Base-by-base conservation (phyloP, 2,329 filamentous ascomycete species). In the Elsinoe ampelina region DNA sequence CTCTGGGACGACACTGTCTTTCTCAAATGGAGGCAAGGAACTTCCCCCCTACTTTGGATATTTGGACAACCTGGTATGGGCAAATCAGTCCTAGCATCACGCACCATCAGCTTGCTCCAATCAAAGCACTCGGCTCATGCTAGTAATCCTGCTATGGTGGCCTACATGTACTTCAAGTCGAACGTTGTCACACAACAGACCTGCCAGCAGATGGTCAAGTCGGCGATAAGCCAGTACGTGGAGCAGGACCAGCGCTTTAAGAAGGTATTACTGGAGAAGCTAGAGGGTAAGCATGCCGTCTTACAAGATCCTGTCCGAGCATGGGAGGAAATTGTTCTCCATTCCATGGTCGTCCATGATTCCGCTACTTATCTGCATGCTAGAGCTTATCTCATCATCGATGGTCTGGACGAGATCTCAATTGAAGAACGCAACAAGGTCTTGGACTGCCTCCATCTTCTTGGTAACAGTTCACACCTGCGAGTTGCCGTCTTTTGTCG, bases 81-180 rank as follows among this genome's bases (percentile, higher is more conserved):
- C 12, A 50, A 50, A 20, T 34, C 45, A 10, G 32, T 50, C 10
- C 32, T 50, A 17, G 45, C 45, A 8, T 34, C 26, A 12, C 26
- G 17, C 13, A 50, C 45, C 13, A 36, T 50, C 45, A 17, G 32
- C 13, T 26, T 34, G 10, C 45, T 50, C n/a, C 11, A n/a, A 4
- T 15, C 13, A 13, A 17, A 36, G 20, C n/a, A 34, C 11, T 3
- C 26, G 13, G 12, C 26, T 15, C 22, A 15, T 15, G 13, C 10
- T 12, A 5, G 2, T 2, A 8, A 12, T 17, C 32, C 26, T 20
- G 45, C 45, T 19, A 13, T 15, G 2, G 26, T 50, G 5, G 45
- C 45, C 32, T 50, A 50, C 26, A 50, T 50, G 45, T 50, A 50
- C 45, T 50, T 50, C 26, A 50, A 35, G 30, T 34, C n/a, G 22